These are phyloP conservation scores for Coemansia sp. DNA, from an alignment of 192 early-diverging fungal species.

Conservation along the genomic window DNA sequence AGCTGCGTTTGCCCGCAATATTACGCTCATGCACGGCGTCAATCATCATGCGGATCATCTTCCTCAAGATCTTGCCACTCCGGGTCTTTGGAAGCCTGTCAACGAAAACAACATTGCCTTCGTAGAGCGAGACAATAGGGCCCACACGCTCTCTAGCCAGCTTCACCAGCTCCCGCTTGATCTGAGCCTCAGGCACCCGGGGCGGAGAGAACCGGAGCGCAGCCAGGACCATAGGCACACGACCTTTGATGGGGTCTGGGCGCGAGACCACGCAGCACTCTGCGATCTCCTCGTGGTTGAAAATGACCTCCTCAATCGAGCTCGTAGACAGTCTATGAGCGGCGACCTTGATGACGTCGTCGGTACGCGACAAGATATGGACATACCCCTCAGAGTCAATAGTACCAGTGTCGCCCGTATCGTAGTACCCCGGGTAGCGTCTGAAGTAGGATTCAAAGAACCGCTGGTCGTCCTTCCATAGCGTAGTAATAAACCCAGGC, in stretches of 20 bases:
- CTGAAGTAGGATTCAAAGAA: constrained; percentile 72
- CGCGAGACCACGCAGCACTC: constrained; percentile 71
- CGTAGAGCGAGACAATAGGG: constrained; percentile 78
- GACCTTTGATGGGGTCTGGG: constrained; percentile 66
- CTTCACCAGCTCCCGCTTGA: constrained; percentile 56
- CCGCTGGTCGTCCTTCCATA: constrained; percentile 77
- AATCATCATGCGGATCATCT: constrained; percentile 71
- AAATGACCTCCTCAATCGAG: constrained; percentile 72
- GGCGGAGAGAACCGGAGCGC: constrained; percentile 39
- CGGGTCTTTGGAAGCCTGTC: constrained; percentile 79
- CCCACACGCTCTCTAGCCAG: constrained; percentile 70
- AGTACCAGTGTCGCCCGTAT: constrained; percentile 80
- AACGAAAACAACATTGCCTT: constrained; percentile 63
- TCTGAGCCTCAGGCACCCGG: background rate
- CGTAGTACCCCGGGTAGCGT: constrained; percentile 77
- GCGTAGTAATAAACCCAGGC: constrained; percentile 70
- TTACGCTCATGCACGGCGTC: constrained; percentile 59
- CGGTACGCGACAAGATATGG: constrained; percentile 67
- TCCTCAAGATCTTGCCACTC: constrained; percentile 78
- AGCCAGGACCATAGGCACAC: constrained; percentile 64
- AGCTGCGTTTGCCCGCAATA: background rate
- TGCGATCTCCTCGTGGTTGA: constrained; percentile 60
- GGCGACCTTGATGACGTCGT: constrained; percentile 84
- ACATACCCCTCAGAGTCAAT: constrained; percentile 75
- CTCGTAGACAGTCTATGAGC: constrained; percentile 82